A percentile compares a stretch with the other conserved stretches of the same genome.
Conservation (phyloP, 106 monocot genomes). For the Amphibolis antarctica region DNA sequence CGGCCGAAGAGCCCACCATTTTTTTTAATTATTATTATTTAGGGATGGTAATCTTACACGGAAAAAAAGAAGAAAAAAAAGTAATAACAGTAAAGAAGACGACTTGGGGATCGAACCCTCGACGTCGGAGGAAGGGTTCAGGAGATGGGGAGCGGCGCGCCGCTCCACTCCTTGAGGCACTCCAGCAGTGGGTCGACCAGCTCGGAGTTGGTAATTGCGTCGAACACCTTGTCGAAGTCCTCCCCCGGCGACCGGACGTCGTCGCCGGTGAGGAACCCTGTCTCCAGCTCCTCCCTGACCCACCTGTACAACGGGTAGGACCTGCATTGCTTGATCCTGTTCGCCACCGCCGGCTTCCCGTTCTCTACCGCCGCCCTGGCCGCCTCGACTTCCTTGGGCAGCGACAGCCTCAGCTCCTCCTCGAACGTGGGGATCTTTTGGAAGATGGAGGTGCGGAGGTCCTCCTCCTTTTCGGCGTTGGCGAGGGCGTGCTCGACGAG, state of each 20-base stretch:
- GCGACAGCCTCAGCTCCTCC: conserved; percentile 10
- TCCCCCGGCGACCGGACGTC: conserved; percentile 20
- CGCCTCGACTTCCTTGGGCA: conserved; percentile 23
- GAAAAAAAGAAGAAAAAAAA: too few relatives aligned
- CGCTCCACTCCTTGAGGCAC: conserved; percentile 18
- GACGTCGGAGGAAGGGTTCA: too few relatives aligned
- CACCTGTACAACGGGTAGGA: conserved; percentile 25
- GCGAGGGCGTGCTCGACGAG: conserved; percentile 20
- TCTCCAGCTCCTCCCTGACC: conserved; percentile 22
- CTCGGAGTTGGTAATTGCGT: conserved; percentile 5
- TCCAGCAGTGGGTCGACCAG: conserved; percentile 15
- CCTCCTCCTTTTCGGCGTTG: conserved; percentile 17
- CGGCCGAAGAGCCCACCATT: too few relatives aligned
- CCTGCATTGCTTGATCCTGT: conserved; percentile 34
- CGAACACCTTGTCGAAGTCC: conserved; percentile 26
- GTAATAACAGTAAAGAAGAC: too few relatives aligned
- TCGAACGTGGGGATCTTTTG: conserved; percentile 24
- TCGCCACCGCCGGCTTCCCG: conserved; percentile 17
- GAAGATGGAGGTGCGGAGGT: conserved; percentile 14
- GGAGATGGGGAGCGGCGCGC: conserved; percentile 17
- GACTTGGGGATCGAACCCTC: too few relatives aligned
- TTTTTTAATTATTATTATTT: too few relatives aligned
- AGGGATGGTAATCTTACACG: too few relatives aligned
- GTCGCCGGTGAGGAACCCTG: conserved; percentile 20
- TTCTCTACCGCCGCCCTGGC: conserved; percentile 8